Evolutionary conservation across 176 grass and related monocot genomes (phyloP), one percentile per base, ranked within the genome.

Genomic region (Dendrocalamus sinicus): DNA sequence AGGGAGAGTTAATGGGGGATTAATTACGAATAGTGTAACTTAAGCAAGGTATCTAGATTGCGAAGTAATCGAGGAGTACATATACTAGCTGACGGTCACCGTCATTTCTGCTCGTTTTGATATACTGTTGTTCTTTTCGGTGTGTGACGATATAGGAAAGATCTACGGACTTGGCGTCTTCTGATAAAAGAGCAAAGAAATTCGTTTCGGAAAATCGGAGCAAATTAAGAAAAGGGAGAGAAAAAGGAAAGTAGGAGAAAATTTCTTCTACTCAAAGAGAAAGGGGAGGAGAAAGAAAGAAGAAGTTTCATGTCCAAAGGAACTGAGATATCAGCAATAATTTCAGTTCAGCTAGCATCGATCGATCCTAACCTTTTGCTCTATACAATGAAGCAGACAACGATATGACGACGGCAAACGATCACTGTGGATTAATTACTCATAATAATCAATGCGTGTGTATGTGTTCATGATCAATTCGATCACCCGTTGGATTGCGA

Each of bases 261-360:
- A n/a, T 70, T 70, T 70, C 43, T 81, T 51, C 62, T 64, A 45
- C 78, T 69, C 40, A 12, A 16, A 39, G 76, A 50, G 65, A 28
- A 37, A 60, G 12, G 28, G 19, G 22, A 46, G 46, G 10, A 44
- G 65, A 65, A 55, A 41, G 6, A 17, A 47, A 10, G 10, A 74
- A 61, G 15, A 3, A 53, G 6, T 14, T 45, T 43, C 23, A 79
- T n/a, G 32, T 2, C 15, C 75, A 52, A 80, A 61, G 76, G 69
- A 81, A 69, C 74, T 65, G 62, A 74, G 15, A 69, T 81, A 77
- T 86, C 72, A 80, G 47, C 68, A 77, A 81, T 85, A 70, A 70
- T 81, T 73, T 70, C 62, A 51, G 60, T 50, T 74, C 68, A 35
- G 54, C 68, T 20, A 13, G 75, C 47, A 73, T 17, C 67, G 4